Evolutionary conservation across 1,284 basidiomycete genomes (phyloP), one percentile per base, ranked within the genome.

Genomic region (Retiboletus flavoniger): DNA sequence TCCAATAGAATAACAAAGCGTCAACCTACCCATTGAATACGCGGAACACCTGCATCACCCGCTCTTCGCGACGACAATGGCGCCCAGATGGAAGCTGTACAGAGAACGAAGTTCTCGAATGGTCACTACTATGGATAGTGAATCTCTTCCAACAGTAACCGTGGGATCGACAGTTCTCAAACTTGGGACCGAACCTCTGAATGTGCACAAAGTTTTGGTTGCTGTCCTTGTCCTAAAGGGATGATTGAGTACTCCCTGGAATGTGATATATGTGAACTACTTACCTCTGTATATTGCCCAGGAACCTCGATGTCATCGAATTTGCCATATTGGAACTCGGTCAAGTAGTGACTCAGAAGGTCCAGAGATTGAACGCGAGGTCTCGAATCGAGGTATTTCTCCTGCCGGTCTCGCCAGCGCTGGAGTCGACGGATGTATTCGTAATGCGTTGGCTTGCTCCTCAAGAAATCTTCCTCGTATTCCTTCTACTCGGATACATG

Each of bases 261-360:
- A 32, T 0, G 3, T 36, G 10, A 10, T 6, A 4, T 36, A 50
- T 32, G 35, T 40, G 0, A 26, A 26, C 16, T 0, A 47, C 80
- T 61, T 56, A 91, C 93, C 82, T 96, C 92, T 0, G 95, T 90
- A 67, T 99, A 99, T 73, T 99, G 97, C 9, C 97, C 97, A 19
- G 97, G 97, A 52, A 99, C 87, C 71, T 99, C 97, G 48, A 99
- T 93, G 62, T 99, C 97, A 64, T 99, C 97, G 54, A 98, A 95
- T 72, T 96, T 98, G 67, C 89, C 89, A 72, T 98, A 95, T 65
- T 99, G 96, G 79, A 99, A 99, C 72, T 99, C 96, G 11, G 93
- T 92, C 60, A 99, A 78, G 75, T 95, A 98, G 73, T 97, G 95
- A 61, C 93, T 95, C 45, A 93, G 78, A 55, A 89, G 80, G 62